phyloP scores from a whole-genome alignment of 257 asterid genomes.

The Anisodus acutangulus region DNA sequence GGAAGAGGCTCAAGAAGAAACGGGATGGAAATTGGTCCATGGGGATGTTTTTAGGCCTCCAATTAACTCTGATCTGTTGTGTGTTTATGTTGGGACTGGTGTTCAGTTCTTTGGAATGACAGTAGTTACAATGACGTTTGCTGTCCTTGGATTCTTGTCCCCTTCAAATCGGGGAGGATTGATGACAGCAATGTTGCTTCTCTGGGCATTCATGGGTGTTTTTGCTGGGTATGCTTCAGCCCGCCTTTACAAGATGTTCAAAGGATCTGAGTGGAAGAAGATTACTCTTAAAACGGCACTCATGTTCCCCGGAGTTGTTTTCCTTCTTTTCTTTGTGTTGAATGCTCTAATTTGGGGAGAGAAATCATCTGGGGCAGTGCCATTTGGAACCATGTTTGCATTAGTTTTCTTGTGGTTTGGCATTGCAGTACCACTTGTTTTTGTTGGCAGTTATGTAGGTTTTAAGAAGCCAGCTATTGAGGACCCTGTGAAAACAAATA shows the following conservation, averaged over 20 bases:
- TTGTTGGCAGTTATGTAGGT: conserved; percentile 80
- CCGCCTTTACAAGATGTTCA: conserved; percentile 90
- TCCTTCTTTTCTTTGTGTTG: conserved; percentile 66
- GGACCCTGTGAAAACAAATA: conserved; percentile 89
- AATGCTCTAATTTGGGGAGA: conserved; percentile 92
- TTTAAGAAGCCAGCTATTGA: conserved; percentile 78
- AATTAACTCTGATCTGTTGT: conserved; percentile 72
- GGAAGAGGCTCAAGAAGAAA: conserved; percentile 95
- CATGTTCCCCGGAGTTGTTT: conserved; percentile 73
- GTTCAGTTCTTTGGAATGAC: conserved; percentile 84
- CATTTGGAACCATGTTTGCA: conserved; percentile 87
- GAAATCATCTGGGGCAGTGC: conserved; percentile 90
- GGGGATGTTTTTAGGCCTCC: conserved; percentile 94
- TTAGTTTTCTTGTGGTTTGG: conserved; percentile 85
- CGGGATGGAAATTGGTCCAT: conserved; percentile 96
- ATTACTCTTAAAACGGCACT: conserved; percentile 77
- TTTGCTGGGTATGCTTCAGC: conserved; percentile 86
- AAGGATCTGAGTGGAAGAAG: conserved; percentile 89
- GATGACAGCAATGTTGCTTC: conserved; percentile 91
- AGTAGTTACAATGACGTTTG: conserved; percentile 79
- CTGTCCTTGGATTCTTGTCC: conserved; percentile 81
- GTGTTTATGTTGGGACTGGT: conserved; percentile 87
- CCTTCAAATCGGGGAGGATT: conserved; percentile 93
- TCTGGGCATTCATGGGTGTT: conserved; percentile 93
- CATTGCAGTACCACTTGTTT: conserved; percentile 81